Base-by-base conservation (phyloP, 768 basidiomycete genomes). In the Sarcodon sp. region DNA sequence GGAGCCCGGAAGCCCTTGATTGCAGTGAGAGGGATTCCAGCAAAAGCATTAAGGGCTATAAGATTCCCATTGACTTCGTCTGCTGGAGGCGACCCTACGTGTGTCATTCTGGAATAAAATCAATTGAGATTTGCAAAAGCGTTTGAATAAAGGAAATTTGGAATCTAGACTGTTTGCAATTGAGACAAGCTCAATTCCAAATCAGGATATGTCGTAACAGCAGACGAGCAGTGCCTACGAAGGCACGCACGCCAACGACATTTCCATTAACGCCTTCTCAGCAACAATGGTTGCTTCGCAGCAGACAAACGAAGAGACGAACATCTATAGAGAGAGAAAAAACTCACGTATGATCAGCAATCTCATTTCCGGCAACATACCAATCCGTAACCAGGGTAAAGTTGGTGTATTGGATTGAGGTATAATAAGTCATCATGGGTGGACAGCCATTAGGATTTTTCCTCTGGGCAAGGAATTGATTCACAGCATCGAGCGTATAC, bases 281-380 rank as follows among this genome's bases (percentile, higher is more conserved):
- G 21, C 21, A 27, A 27, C 21, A 27, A 13, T 41, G 39, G 13
- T 13, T 4, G 7, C 37, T 18, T 18, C 12, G 18, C 5, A 13
- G 37, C 37, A 38, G 37, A 13, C 39, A 16, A 27, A 9, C 39
- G 15, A 9, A 27, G 39, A 16, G 39, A 8, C 39, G n/a, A 13
- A 41, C 15, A 16, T 11, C 7, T 2, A 4, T 27, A 4, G 46
- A 44, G 39, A 43, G 27, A 27, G 37, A 33, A 51, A 43, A 8
- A 38, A 68, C 76, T 55, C 62, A 80, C 76, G 83, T 81, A 59
- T 83, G 80, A 64, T 84, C 83, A 31, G 81, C 83, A 53, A 89
- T 87, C 60, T 89, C 87, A 59, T 87, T 87, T 16, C 86, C 86
- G 3, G 79, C 81, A 32, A 86, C 83, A 60, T 66, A 87, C 82